A percentile compares a stretch with the other conserved stretches of the same genome.
These are phyloP conservation scores for Cryptococcus hybrid DNA, from an alignment of 1,284 basidiomycete species.

Conservation along the genomic window DNA sequence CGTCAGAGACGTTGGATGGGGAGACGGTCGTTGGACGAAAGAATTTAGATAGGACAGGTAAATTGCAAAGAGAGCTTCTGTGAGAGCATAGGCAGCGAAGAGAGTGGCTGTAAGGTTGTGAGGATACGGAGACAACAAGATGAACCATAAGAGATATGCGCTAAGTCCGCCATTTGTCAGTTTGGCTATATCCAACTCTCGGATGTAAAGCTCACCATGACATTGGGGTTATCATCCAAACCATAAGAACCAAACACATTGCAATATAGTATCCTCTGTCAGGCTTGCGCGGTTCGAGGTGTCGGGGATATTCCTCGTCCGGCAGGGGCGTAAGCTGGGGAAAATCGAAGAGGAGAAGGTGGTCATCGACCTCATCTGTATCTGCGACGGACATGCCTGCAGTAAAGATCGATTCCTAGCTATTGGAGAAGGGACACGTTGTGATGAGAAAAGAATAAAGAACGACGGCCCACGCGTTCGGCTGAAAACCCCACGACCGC, in stretches of 20 bases:
- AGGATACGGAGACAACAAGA: constrained; percentile 52
- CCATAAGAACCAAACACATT: constrained; percentile 57
- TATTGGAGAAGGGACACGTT: not conserved
- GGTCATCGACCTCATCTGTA: not conserved
- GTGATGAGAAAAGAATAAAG: not conserved
- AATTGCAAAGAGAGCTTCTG: constrained; percentile 63
- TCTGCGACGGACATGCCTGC: not conserved
- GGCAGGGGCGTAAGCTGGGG: constrained; percentile 22
- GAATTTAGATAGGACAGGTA: constrained; percentile 63
- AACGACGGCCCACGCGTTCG: not conserved
- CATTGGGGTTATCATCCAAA: constrained; percentile 68
- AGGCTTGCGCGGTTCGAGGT: constrained; percentile 13
- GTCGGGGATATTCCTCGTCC: constrained; percentile 26
- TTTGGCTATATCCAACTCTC: not conserved
- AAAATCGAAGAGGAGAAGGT: not conserved
- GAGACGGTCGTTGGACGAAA: constrained; percentile 58
- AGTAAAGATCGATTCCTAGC: not conserved
- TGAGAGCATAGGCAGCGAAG: constrained; percentile 34
- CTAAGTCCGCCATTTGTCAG: constrained; percentile 8
- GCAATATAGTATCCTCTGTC: constrained; percentile 33
- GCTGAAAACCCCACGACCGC: no score
- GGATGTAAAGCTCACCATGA: constrained; percentile 57
- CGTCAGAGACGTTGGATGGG: constrained; percentile 48
- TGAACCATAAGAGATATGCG: constrained; percentile 54
- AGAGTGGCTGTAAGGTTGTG: constrained; percentile 42